Base-by-base conservation (phyloP, 768 basidiomycete species). In the Psilocybe subaeruginosa region DNA sequence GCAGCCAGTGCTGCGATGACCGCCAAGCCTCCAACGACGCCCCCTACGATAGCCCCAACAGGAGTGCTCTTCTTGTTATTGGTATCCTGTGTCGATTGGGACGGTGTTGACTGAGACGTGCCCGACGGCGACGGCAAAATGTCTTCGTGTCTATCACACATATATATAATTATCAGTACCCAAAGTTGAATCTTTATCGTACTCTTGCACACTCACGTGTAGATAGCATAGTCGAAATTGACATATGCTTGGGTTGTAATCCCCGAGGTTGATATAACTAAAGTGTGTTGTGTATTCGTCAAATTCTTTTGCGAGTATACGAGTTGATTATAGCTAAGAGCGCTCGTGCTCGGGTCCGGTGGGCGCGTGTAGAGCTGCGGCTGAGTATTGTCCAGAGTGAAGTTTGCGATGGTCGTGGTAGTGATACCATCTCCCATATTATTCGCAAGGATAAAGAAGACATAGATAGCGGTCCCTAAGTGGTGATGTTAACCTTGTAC, bases 211-310 rank as follows among this genome's bases (percentile, higher is more conserved):
- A 35, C 33, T 35, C 61, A 78, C 78, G 77, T 78, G 63, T 80
- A 80, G 16, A 74, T 71, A 11, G 76, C 78, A 65, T 78, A 80
- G 64, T 80, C 78, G 61, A 80, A 80, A 55, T 71, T 74, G 35
- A 76, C 66, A 54, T 69, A 80, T 23, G 75, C 64, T 30, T 69
- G 59, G 16, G 64, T 63, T 41, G 71, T 58, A 1, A 69, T 54
- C 8, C 72, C 76, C 8, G 73, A 68, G 1, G 74, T 75, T 0
- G 70, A 69, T 58, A 80, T 74, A 0, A 68, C 45, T 5, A 78
- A 59, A 4, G 65, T 67, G 54, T 78, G 78, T 4, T 70, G 57
- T 0, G 46, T 47, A 58, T 77, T 75, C 14, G 60, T 33, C 11
- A 80, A 65, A 30, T 69, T 70, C 3, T 56, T 64, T 23, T 60